Percentiles rank a stretch among this genome's conserved stretches.
Conservation (phyloP, 148 eudicot species). For the Rhododendron molle region DNA sequence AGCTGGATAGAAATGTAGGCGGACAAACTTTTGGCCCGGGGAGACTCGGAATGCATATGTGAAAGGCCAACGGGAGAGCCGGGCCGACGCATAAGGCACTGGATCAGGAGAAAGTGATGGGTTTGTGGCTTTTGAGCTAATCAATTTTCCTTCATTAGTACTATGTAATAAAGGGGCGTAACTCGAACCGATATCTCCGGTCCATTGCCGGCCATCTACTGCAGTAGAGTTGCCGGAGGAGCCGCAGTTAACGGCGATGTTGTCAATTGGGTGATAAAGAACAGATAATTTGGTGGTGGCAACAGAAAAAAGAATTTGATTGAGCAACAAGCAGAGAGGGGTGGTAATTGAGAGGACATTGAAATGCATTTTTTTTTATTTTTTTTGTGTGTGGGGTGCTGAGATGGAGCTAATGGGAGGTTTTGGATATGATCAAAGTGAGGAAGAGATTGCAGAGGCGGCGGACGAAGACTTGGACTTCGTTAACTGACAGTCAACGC, state of each 20-base stretch:
- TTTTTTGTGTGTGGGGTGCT: neutral
- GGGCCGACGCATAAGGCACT: conserved; percentile 6
- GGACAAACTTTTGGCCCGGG: conserved; percentile 12
- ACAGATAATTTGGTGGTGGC: too few species aligned
- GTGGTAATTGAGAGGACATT: neutral
- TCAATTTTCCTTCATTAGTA: neutral
- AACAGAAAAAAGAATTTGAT: neutral
- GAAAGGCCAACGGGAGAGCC: conserved; percentile 3
- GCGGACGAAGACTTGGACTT: neutral
- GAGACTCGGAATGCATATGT: conserved; percentile 1
- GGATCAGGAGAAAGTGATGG: neutral
- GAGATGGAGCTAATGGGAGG: neutral
- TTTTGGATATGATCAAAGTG: neutral
- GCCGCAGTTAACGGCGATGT: conserved; percentile 23
- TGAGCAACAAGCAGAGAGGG: neutral
- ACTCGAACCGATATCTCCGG: conserved; percentile 9
- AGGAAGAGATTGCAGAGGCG: too few species aligned
- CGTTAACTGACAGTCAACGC: too few species aligned
- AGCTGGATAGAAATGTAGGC: conserved; percentile 11
- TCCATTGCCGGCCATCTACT: conserved; percentile 19
- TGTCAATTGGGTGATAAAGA: neutral
- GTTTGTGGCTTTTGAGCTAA: neutral
- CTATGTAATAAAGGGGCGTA: neutral
- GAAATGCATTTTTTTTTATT: conserved; percentile 11
- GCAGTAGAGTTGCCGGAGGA: conserved; percentile 9